Evolutionary conservation across 441 rosid species (phyloP).

Genomic region (Aleurites moluccanus): DNA sequence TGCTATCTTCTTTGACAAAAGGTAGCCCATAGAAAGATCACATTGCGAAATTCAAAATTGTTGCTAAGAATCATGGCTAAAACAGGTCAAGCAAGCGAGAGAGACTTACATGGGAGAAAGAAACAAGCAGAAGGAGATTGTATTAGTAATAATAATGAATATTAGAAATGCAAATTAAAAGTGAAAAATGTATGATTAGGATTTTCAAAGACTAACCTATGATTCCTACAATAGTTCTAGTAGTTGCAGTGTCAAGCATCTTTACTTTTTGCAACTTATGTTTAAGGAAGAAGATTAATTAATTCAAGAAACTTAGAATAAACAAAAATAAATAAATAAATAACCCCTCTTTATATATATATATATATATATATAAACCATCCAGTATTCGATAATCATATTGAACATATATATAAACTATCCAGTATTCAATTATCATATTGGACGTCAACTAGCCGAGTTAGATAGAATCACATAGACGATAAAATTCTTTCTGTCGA

Average conservation of each 20-base stretch:
- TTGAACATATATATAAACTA: too few species aligned
- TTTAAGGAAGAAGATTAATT: background rate
- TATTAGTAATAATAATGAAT: conserved; percentile 42
- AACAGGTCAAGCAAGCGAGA: background rate
- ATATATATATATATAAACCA: too few species aligned
- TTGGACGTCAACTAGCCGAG: too few species aligned
- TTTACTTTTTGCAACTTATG: background rate
- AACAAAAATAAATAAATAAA: background rate
- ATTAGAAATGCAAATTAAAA: background rate
- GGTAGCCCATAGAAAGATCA: conserved; percentile 80
- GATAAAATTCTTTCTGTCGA: too few species aligned
- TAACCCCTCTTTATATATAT: too few species aligned
- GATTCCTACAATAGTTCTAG: conserved; percentile 39
- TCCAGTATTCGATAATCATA: too few species aligned
- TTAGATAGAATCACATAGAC: too few species aligned
- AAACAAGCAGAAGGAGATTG: conserved; percentile 61
- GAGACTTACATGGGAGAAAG: conserved; percentile 58
- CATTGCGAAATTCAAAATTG: conserved; percentile 61
- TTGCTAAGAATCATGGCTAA: conserved; percentile 32
- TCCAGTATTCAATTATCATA: too few species aligned
- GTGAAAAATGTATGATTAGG: background rate
- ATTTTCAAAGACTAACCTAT: conserved; percentile 33
- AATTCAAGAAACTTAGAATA: background rate
- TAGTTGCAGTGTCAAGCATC: conserved; percentile 24
- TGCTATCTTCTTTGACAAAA: conserved; percentile 52